These are phyloP conservation scores for Crithidia fasciculata DNA, from an alignment of 208 protist genomes.

Conservation along the genomic window DNA sequence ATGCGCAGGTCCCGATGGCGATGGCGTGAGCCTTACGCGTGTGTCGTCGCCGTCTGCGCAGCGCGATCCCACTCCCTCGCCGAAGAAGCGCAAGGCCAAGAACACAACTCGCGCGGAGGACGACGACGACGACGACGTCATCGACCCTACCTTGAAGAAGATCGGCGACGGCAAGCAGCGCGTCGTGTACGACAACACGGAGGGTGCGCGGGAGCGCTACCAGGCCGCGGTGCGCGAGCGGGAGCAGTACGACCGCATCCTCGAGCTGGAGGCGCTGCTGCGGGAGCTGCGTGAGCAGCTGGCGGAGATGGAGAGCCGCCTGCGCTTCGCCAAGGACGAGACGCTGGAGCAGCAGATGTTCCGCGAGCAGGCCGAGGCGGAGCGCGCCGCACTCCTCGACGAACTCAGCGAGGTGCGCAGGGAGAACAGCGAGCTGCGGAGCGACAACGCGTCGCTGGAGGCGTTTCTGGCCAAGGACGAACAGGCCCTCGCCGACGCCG, in stretches of 20 bases:
- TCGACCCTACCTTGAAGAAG: slow-evolving; percentile 1
- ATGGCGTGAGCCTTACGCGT: slow-evolving; percentile 19
- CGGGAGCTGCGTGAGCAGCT: slow-evolving; percentile 57
- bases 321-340: slow-evolving; percentile 67
- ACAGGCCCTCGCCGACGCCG: slow-evolving; percentile 57
- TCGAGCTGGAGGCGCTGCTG: slow-evolving; percentile 55
- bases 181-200: slow-evolving; percentile 55
- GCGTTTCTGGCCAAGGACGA: slow-evolving; percentile 46
- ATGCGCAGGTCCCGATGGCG: neutral
- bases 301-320: slow-evolving; percentile 56
- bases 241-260: slow-evolving; percentile 54
- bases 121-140: slow-evolving; percentile 10
- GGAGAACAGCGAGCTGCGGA: slow-evolving; percentile 44
- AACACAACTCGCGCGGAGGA: neutral
- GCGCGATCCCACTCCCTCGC: neutral
- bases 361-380: slow-evolving; percentile 48
- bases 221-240: slow-evolving; percentile 54
- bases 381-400: slow-evolving; percentile 42
- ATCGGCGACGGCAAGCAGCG: slow-evolving; percentile 22
- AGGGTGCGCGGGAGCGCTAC: slow-evolving; percentile 66
- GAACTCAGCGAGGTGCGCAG: slow-evolving; percentile 40
- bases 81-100: neutral
- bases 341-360: slow-evolving; percentile 58
- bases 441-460: slow-evolving; percentile 58
- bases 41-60: slow-evolving; percentile 21